Percentiles rank a stretch among this genome's conserved stretches.
Conservation (phyloP, 192 early-diverging fungal species). For the Mortierella antarctica region DNA sequence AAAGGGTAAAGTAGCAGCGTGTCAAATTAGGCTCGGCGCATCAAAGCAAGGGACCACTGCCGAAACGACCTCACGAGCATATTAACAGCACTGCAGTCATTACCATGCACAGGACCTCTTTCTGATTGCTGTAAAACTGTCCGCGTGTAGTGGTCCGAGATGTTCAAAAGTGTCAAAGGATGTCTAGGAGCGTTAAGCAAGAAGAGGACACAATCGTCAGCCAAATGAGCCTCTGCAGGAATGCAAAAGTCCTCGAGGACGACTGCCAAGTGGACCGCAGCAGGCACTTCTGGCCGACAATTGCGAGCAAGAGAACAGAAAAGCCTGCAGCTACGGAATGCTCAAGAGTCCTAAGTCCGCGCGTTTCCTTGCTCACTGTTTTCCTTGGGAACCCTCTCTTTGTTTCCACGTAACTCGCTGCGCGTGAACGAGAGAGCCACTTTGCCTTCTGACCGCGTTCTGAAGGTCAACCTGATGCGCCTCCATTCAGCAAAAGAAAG, state of each 20-base stretch:
- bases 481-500: too few species aligned
- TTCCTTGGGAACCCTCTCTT: not conserved
- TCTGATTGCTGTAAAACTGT: slow-evolving; percentile 68
- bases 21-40: not conserved
- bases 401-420: not conserved
- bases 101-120: slow-evolving; percentile 28
- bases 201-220: too few species aligned
- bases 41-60: too few species aligned
- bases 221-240: too few species aligned
- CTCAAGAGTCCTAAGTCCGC: too few species aligned
- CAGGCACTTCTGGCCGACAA: too few species aligned
- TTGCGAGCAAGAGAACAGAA: too few species aligned
- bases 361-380: too few species aligned
- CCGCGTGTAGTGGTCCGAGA: slow-evolving; percentile 89
- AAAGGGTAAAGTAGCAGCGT: not conserved
- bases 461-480: not conserved
- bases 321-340: too few species aligned
- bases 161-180: slow-evolving; percentile 88
- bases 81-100: not conserved
- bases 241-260: too few species aligned
- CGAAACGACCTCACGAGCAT: not conserved
- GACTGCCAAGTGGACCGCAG: too few species aligned
- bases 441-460: not conserved
- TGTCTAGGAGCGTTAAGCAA: slow-evolving; percentile 62
- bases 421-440: not conserved